Conservation (phyloP, 768 basidiomycete genomes). For the Hericium coralloides region DNA sequence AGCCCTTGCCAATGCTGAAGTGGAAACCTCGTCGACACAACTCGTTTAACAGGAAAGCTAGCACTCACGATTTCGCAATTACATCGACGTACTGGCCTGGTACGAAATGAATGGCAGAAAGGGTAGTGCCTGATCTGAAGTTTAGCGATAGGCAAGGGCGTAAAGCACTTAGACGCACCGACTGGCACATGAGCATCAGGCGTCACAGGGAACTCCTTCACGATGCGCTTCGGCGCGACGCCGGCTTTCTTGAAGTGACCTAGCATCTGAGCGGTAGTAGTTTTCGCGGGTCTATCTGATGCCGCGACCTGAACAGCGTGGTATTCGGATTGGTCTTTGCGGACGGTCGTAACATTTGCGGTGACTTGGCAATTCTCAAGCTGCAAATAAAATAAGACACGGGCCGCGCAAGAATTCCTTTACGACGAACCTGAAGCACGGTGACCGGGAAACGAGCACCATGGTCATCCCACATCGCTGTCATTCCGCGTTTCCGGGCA, state of each 20-base stretch:
- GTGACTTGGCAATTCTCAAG: constrained; percentile 88
- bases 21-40: background rate
- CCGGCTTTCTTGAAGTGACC: constrained; percentile 85
- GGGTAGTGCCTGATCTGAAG: constrained; percentile 56
- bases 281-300: constrained; percentile 62
- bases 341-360: constrained; percentile 58
- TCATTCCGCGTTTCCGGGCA: constrained; percentile 95
- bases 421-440: constrained; percentile 62
- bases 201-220: constrained; percentile 85
- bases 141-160: background rate
- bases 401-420: background rate
- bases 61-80: constrained; percentile 76
- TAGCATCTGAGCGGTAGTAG: constrained; percentile 67
- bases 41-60: background rate
- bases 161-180: constrained; percentile 40
- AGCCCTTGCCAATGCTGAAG: constrained; percentile 89
- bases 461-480: constrained; percentile 83
- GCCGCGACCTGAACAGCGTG: constrained; percentile 94
- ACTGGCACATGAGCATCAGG: constrained; percentile 84
- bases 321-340: constrained; percentile 62
- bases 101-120: constrained; percentile 92
- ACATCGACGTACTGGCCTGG: constrained; percentile 96
- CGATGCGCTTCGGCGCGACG: constrained; percentile 72
- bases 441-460: constrained; percentile 88
- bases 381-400: constrained; percentile 27